Conservation (phyloP, 2,329 filamentous ascomycete species). For the Penicillium sp. region DNA sequence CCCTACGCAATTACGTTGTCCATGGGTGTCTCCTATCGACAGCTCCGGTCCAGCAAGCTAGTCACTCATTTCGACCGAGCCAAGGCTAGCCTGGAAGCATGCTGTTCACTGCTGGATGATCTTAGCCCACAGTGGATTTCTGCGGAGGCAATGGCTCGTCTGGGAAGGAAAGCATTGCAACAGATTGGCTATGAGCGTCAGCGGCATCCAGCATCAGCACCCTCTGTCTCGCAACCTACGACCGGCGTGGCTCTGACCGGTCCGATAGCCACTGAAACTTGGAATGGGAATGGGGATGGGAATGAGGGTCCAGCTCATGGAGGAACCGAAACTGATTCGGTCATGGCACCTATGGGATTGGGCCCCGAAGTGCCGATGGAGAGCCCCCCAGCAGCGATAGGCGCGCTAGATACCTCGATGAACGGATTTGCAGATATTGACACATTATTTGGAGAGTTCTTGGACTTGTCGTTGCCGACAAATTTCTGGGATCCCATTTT, state of each 20-base stretch:
- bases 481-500: slow-evolving; percentile 41
- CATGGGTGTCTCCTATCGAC: slow-evolving; percentile 56
- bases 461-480: slow-evolving; percentile 36
- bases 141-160: slow-evolving; percentile 42
- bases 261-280: not conserved
- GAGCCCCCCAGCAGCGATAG: slow-evolving; percentile 47
- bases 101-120: slow-evolving; percentile 36
- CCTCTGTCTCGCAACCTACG: not conserved
- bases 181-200: slow-evolving; percentile 29
- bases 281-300: not conserved
- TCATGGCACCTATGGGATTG: not conserved
- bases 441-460: slow-evolving; percentile 34
- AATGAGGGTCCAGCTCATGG: not conserved
- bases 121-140: slow-evolving; percentile 39
- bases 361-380: slow-evolving; percentile 10
- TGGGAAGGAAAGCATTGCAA: slow-evolving; percentile 38
- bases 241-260: not conserved
- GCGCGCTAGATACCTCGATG: slow-evolving; percentile 30
- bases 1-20: slow-evolving; percentile 57
- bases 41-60: slow-evolving; percentile 53
- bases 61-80: slow-evolving; percentile 38
- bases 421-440: slow-evolving; percentile 36
- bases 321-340: not conserved
- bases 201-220: not conserved
- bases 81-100: slow-evolving; percentile 36